Evolutionary conservation across 179 eudicot species (phyloP), one percentile per base, ranked within the genome.

Genomic region (Vitellaria paradoxa): DNA sequence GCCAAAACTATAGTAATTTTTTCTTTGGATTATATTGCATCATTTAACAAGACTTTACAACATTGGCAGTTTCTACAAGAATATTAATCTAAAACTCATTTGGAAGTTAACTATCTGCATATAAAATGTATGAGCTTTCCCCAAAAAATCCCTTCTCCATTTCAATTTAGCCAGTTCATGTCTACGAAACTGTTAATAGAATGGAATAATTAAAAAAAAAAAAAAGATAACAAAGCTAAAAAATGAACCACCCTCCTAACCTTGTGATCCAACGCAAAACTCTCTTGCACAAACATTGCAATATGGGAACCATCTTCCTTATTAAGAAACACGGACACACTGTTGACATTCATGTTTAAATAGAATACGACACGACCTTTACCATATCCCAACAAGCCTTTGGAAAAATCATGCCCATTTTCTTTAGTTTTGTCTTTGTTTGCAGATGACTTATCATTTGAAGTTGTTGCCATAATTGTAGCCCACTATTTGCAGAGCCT

Each of bases 231-330:
- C n/a, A n/a, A n/a, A n/a, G 7, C 14, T 7, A 53, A 76, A 12
- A 4, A n/a, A n/a, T n/a, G 17, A 66, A 75, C 26, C n/a, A 18
- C 30, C 23, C 20, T 75, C 9, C 42, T 78, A 80, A 96, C 99
- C 94, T 87, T 92, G 72, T 93, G 88, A 86, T 96, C 98, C 81
- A 96, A 81, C 62, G 92, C 74, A 74, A 96, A 96, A 78, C 88
- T 92, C 85, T 96, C 99, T 83, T 96, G 99, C 84, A 93, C 89
- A 75, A 96, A 86, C 97, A 96, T 92, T 23, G 98, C 99, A 93
- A 97, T 78, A 89, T n/a, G n/a, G n/a, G n/a, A n/a, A n/a, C n/a
- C n/a, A n/a, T n/a, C n/a, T n/a, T n/a, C n/a, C n/a, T n/a, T 93
- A 61, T 96, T 93, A 63, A 96, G 87, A 83, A 82, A 89, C 78